A percentile compares a stretch with the other conserved stretches of the same genome.
Evolutionary conservation across 176 grass and related monocot species (phyloP).

Genomic region (Lolium perenne): DNA sequence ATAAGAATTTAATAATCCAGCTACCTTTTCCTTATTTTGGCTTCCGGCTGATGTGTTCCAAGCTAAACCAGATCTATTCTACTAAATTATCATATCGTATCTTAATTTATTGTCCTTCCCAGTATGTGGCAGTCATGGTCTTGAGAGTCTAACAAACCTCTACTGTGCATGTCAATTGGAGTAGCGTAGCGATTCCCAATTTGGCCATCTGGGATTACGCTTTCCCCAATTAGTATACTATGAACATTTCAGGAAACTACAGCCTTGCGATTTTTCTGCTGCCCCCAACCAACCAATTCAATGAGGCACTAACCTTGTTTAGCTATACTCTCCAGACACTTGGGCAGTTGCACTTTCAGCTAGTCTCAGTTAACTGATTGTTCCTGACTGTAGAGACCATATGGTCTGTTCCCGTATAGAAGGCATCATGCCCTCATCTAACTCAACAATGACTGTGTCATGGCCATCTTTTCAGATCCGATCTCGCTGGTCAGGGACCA

Average conservation of each 20-base stretch:
- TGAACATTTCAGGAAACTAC: constrained; percentile 15
- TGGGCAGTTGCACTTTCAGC: neutral
- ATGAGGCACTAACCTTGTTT: constrained; percentile 9
- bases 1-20: neutral
- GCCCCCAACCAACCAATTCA: constrained; percentile 26
- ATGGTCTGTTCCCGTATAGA: neutral
- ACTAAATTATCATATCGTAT: constrained; percentile 16
- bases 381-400: neutral
- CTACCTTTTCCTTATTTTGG: neutral
- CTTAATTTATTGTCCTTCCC: constrained; percentile 8
- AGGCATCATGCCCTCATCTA: constrained; percentile 6
- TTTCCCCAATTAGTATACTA: constrained; percentile 29
- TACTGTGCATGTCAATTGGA: neutral
- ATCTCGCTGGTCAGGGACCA: constrained; percentile 90
- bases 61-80: constrained; percentile 29
- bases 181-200: constrained; percentile 25
- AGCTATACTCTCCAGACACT: neutral
- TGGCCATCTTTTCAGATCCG: constrained; percentile 68
- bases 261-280: constrained; percentile 27
- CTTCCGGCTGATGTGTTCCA: constrained; percentile 29
- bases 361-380: constrained; percentile 32
- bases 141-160: constrained; percentile 12
- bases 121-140: constrained; percentile 26
- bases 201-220: constrained; percentile 20
- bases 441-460: constrained; percentile 16